These are phyloP conservation scores for Rhynchospora tenuis DNA, from an alignment of 176 grass and related monocot species.

Conservation along the genomic window DNA sequence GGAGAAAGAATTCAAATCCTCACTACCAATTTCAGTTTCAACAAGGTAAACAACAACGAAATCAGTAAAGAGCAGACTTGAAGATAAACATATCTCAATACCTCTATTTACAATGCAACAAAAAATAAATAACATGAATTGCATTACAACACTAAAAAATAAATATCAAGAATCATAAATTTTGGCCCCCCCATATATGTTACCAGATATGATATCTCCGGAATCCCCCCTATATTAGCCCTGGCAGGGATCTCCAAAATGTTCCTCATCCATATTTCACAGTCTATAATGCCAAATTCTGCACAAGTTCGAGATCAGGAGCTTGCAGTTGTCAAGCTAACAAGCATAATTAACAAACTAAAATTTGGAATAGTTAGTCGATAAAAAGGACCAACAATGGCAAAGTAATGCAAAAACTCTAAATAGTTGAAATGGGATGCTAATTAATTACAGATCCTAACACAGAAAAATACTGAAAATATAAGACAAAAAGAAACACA, in stretches of 20 bases:
- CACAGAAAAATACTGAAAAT: background rate
- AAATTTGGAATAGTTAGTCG: background rate
- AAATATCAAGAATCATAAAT: background rate
- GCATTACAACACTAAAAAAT: background rate
- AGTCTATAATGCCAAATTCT: background rate
- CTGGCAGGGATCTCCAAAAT: too few relatives aligned
- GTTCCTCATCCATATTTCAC: background rate
- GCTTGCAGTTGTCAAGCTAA: background rate
- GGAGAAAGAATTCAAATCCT: too few relatives aligned
- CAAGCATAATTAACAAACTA: background rate
- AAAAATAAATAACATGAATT: background rate
- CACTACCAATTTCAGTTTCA: too few relatives aligned
- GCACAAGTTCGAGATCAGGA: background rate
- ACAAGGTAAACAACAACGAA: background rate
- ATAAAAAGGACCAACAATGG: background rate
- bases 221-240: background rate
- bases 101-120: background rate
- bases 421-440: background rate
- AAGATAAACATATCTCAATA: background rate
- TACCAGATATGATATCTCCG: background rate
- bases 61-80: background rate
- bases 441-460: background rate
- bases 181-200: too few relatives aligned
- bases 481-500: background rate
- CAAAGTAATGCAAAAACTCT: background rate